These are phyloP conservation scores for Nicotiana rustica DNA, from an alignment of 305 asterid genomes.

Conservation along the genomic window DNA sequence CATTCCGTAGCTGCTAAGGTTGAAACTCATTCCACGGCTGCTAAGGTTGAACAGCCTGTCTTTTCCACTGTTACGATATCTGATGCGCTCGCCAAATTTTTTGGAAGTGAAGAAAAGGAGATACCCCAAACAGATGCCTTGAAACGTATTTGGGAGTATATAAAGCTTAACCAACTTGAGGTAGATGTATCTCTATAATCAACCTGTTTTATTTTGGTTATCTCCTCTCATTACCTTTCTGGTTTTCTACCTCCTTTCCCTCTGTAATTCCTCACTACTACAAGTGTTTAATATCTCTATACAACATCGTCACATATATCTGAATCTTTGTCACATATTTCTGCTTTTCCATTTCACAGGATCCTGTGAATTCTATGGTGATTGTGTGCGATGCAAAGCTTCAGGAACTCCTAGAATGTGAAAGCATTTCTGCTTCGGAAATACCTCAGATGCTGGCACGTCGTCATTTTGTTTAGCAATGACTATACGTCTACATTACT, in stretches of 20 bases:
- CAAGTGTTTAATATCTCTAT: neutral
- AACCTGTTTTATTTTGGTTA: neutral
- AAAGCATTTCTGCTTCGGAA: constrained; percentile 70
- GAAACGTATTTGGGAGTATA: constrained; percentile 73
- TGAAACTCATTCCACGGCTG: constrained; percentile 29
- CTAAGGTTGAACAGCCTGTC: constrained; percentile 44
- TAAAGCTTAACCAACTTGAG: constrained; percentile 76
- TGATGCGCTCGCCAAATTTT: constrained; percentile 69
- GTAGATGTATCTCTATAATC: constrained; percentile 42
- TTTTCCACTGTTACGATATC: constrained; percentile 55
- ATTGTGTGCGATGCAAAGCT: constrained; percentile 72
- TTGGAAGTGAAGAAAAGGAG: constrained; percentile 62
- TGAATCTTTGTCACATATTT: neutral
- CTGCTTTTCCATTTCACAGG: constrained; percentile 48
- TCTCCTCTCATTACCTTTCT: neutral
- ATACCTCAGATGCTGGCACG: constrained; percentile 68
- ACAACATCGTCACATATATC: neutral
- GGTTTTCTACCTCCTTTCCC: neutral
- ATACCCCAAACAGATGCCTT: constrained; percentile 67
- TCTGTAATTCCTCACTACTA: neutral
- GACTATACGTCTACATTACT: constrained; percentile 44
- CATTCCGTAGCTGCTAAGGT: no score
- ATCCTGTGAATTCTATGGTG: constrained; percentile 62
- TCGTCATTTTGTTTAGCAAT: constrained; percentile 58
- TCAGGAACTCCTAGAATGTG: constrained; percentile 75